phyloP scores from a whole-genome alignment of 805 yeast species.

The Candida nemodendra region DNA sequence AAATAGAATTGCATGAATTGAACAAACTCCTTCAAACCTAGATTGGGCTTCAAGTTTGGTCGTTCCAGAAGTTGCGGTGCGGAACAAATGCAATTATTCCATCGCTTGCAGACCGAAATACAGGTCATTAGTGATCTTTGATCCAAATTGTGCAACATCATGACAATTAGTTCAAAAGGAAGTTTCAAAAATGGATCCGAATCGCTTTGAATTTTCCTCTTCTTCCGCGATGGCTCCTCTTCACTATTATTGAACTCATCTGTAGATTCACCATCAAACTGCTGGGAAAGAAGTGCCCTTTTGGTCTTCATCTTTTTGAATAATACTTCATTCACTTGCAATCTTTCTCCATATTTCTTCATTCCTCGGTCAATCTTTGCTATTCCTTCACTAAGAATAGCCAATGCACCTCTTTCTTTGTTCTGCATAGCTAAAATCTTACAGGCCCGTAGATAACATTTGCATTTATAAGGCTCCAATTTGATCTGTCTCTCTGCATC shows the following conservation, averaged over 20 bases:
- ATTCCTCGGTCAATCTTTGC: conserved; percentile 35
- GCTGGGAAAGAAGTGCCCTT: conserved; percentile 6
- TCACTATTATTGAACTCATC: neutral
- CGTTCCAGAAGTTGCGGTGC: conserved; percentile 6
- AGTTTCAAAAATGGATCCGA: conserved; percentile 23
- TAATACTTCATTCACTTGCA: conserved; percentile 35
- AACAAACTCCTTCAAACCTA: conserved; percentile 13
- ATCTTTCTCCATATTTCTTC: conserved; percentile 21
- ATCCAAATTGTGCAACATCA: conserved; percentile 15
- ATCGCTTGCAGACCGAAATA: conserved; percentile 15
- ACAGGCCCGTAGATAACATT: conserved; percentile 46
- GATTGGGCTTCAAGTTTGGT: conserved; percentile 9
- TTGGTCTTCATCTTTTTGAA: conserved; percentile 26
- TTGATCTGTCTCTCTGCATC: conserved; percentile 38
- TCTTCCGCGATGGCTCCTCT: neutral
- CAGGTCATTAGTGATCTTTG: conserved; percentile 16
- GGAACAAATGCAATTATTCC: conserved; percentile 19
- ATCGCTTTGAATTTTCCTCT: conserved; percentile 4
- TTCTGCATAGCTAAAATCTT: conserved; percentile 34
- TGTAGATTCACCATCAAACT: neutral
- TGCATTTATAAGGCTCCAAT: conserved; percentile 45
- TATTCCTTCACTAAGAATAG: conserved; percentile 37
- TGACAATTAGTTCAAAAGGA: conserved; percentile 26
- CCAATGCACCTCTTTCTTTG: conserved; percentile 36
- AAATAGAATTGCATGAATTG: conserved; percentile 15